Evolutionary conservation across 805 yeast genomes (phyloP).

Genomic region (Ogataea salicorniae): DNA sequence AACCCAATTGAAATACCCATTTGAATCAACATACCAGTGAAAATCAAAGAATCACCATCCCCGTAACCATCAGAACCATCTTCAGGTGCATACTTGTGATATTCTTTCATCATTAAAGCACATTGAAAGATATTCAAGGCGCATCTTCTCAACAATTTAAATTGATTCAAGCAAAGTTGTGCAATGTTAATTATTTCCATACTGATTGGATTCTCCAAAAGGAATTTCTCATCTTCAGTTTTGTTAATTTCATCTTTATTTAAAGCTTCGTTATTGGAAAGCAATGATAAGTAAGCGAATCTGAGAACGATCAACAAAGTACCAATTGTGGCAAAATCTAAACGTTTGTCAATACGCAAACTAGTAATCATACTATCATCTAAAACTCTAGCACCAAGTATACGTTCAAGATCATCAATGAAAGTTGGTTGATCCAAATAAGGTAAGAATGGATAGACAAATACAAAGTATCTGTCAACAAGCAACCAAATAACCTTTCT

Average conservation of each 20-base stretch:
- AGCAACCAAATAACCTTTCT: conserved; percentile 41
- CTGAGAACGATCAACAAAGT: conserved; percentile 40
- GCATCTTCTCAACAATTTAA: conserved; percentile 43
- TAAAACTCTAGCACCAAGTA: conserved; percentile 34
- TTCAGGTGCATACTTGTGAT: conserved; percentile 47
- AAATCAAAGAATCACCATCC: conserved; percentile 54
- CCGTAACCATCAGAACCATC: conserved; percentile 51
- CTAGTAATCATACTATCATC: conserved; percentile 30
- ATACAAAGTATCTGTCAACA: conserved; percentile 38
- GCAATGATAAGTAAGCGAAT: conserved; percentile 37
- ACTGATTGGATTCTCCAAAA: conserved; percentile 43
- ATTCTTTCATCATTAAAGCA: conserved; percentile 45
- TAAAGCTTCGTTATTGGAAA: conserved; percentile 22
- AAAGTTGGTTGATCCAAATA: conserved; percentile 37
- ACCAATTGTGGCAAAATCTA: conserved; percentile 47
- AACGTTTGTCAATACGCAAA: conserved; percentile 35
- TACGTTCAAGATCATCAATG: conserved; percentile 27
- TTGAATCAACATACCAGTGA: conserved; percentile 52
- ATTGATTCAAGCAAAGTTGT: conserved; percentile 50
- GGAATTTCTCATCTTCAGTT: conserved; percentile 30
- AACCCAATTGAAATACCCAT: conserved; percentile 66
- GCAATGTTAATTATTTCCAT: conserved; percentile 44
- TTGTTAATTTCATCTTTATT: conserved; percentile 14
- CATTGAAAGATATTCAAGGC: conserved; percentile 51
- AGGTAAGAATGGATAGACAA: conserved; percentile 44